phyloP scores from a whole-genome alignment of 495 filamentous ascomycete genomes.

The Schizothecium vesticola region DNA sequence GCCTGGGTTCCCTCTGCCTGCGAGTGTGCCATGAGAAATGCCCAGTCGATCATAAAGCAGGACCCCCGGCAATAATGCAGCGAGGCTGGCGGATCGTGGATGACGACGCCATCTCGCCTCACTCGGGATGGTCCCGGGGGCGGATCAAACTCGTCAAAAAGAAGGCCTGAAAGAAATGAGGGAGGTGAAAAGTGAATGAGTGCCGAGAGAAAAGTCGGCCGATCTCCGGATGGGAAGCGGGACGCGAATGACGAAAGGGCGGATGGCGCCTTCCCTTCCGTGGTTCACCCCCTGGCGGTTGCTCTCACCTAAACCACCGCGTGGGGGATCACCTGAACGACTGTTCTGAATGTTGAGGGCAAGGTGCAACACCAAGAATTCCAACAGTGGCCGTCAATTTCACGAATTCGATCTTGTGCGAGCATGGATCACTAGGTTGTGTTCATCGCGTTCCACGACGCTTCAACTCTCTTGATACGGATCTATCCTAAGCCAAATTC shows the following conservation, averaged over 20 bases:
- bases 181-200: not conserved
- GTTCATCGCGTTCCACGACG: not conserved
- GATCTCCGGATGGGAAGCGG: not conserved
- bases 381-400: not conserved
- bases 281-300: not conserved
- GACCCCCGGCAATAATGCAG: constrained; percentile 17
- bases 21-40: constrained; percentile 3
- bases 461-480: not conserved
- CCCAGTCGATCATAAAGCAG: constrained; percentile 16
- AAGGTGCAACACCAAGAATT: not conserved
- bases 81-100: not conserved
- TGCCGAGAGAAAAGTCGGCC: not conserved
- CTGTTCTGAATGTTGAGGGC: no score
- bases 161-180: not conserved
- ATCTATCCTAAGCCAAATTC: not conserved
- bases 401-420: not conserved
- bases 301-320: not conserved
- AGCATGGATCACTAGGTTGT: not conserved
- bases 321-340: not conserved
- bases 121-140: not conserved
- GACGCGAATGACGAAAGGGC: constrained; percentile 9
- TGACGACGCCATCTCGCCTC: not conserved
- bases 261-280: constrained; percentile 1
- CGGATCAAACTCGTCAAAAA: constrained; percentile 9
- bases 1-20: constrained; percentile 1